phyloP scores from a whole-genome alignment of 2,329 filamentous ascomycete genomes.

The Fusarium sambucinum region DNA sequence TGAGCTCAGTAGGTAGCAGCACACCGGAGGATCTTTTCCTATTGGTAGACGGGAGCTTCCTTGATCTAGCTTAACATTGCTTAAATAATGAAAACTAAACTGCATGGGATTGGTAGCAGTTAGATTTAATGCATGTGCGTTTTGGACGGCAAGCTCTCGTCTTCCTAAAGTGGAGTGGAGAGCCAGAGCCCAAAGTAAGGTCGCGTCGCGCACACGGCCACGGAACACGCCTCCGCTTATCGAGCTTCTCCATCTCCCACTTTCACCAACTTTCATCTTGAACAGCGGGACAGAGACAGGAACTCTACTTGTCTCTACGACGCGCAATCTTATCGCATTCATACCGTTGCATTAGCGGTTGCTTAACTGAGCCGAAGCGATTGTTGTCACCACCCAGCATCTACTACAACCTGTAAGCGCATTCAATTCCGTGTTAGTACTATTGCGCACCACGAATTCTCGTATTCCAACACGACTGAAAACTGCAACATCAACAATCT shows the following conservation, averaged over 20 bases:
- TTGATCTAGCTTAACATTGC: slow-evolving; percentile 6
- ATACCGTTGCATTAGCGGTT: slow-evolving; percentile 5
- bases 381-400: slow-evolving; percentile 7
- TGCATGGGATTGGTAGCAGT: neutral
- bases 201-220: slow-evolving; percentile 45
- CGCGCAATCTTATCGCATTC: slow-evolving; percentile 18
- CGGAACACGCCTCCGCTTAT: slow-evolving; percentile 44
- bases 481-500: slow-evolving; percentile 18
- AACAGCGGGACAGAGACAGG: slow-evolving; percentile 10
- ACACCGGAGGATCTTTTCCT: slow-evolving; percentile 6
- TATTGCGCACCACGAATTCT: slow-evolving; percentile 40
- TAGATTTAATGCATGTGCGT: slow-evolving; percentile 7
- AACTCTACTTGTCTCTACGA: slow-evolving; percentile 19
- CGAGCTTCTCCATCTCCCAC: slow-evolving; percentile 41
- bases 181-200: slow-evolving; percentile 28
- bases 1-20: slow-evolving; percentile 23
- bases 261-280: slow-evolving; percentile 25
- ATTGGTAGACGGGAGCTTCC: slow-evolving; percentile 30
- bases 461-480: slow-evolving; percentile 36
- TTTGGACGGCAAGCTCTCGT: slow-evolving; percentile 11
- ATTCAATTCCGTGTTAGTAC: slow-evolving; percentile 44
- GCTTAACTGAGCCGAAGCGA: slow-evolving; percentile 12
- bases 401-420: slow-evolving; percentile 22
- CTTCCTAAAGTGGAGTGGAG: slow-evolving; percentile 31
- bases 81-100: neutral